Percentiles rank a stretch among this genome's conserved stretches.
Evolutionary conservation across 495 filamentous ascomycete species (phyloP).

Genomic region (Xylaria palmicola): DNA sequence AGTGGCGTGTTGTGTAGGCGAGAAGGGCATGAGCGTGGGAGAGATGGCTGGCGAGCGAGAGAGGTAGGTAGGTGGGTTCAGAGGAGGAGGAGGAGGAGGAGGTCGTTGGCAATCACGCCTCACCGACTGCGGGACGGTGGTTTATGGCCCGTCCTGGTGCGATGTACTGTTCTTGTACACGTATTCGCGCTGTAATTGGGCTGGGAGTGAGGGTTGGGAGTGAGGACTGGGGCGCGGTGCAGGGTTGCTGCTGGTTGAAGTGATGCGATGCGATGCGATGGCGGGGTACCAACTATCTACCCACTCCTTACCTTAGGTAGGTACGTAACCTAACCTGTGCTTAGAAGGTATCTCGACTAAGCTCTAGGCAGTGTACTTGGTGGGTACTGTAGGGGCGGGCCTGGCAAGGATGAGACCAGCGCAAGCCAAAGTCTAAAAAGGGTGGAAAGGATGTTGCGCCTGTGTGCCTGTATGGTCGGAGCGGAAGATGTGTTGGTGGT

Average conservation of each 20-base stretch:
- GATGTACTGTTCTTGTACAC: background rate
- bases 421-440: background rate
- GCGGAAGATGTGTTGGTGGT: too few species aligned
- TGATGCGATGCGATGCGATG: conserved; percentile 5
- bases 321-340: background rate
- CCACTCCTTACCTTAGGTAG: background rate
- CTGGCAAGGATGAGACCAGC: background rate
- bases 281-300: background rate
- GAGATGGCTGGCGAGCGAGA: too few species aligned
- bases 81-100: background rate
- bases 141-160: background rate
- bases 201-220: too few species aligned
- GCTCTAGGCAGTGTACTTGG: background rate
- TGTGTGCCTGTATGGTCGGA: background rate
- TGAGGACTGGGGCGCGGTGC: background rate
- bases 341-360: background rate
- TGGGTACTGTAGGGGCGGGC: background rate
- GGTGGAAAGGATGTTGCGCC: too few species aligned
- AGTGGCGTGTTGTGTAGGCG: background rate
- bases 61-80: background rate
- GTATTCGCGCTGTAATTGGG: background rate
- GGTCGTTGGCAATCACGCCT: background rate
- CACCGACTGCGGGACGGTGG: background rate
- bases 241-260: too few species aligned
- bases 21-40: background rate